Conservation (phyloP, 2,329 filamentous ascomycete genomes). For the Diaporthe destruens region DNA sequence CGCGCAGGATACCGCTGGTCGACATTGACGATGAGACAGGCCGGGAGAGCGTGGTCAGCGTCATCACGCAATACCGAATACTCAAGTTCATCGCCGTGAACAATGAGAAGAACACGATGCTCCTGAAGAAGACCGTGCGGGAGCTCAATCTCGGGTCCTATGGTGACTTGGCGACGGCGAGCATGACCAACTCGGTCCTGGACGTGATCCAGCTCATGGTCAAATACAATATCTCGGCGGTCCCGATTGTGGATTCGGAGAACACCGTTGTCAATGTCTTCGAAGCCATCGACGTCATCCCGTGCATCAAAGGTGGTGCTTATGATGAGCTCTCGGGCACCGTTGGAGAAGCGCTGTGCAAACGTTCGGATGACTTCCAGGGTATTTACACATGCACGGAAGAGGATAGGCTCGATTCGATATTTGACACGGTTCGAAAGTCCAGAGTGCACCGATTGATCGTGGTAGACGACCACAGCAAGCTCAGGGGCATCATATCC, state of each 20-base stretch:
- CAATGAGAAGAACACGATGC: constrained; percentile 83
- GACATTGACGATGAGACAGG: constrained; percentile 95
- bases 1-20: constrained; percentile 91
- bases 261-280: constrained; percentile 91
- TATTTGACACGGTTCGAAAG: constrained; percentile 96
- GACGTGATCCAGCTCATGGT: constrained; percentile 96
- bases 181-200: constrained; percentile 91
- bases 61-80: constrained; percentile 98
- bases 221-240: constrained; percentile 90
- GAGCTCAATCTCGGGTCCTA: constrained; percentile 92
- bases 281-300: constrained; percentile 96
- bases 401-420: constrained; percentile 91
- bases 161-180: constrained; percentile 81
- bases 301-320: constrained; percentile 90
- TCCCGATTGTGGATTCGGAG: constrained; percentile 89
- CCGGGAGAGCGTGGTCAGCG: constrained; percentile 92
- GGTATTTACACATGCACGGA: constrained; percentile 97
- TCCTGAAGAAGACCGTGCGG: constrained; percentile 86
- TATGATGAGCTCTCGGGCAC: constrained; percentile 91
- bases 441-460: constrained; percentile 94
- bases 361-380: constrained; percentile 89
- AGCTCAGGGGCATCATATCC: constrained; percentile 89
- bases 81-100: constrained; percentile 99
- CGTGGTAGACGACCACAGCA: constrained; percentile 90
- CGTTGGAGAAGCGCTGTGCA: constrained; percentile 90